Evolutionary conservation across 2,329 filamentous ascomycete species (phyloP), one percentile per base, ranked within the genome.

Genomic region (Oidium heveae): DNA sequence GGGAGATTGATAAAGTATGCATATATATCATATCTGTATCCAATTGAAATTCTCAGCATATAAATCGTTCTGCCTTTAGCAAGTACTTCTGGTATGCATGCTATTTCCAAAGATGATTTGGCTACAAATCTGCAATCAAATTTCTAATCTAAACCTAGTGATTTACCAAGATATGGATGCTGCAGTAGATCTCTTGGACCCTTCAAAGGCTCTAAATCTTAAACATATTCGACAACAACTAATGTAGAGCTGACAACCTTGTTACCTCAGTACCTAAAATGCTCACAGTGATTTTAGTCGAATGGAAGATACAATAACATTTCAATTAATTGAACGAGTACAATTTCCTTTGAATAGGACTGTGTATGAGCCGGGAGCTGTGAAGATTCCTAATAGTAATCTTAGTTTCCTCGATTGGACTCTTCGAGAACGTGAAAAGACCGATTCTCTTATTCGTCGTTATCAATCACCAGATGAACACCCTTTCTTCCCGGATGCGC

Each of bases 391-490:
- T 18, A 71, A 79, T 64, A 77, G 73, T 66, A 66, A 76, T 54
- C 75, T 91, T 55, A 87, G 82, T 67, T 85, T 98, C 66, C 79
- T 94, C 67, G 91, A 96, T 73, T 98, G 89, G 84, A 83, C 94
- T 66, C 79, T 96, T 32, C 76, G 74, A 61, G 84, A 94, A 67
- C 86, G 94, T 66, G 91, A 98, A 69, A 81, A 79, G 58, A 72
- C 96, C 6, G 89, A 98, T 67, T 94, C 88, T 15, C 77, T 86
- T 54, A 88, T 98, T 61, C 86, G 91, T 61, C 86, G 91, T 66
- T 98, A 87, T 73, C 82, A 98, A 67, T 86, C 86, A 0, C 91
- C 91, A 41, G 91, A 98, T 72, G 91, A 98, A 70, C 89, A 94
- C 68, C 86, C 91, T 22, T 98, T 96, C 77, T 98, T 95, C 71